Evolutionary conservation across 257 asterid genomes (phyloP), one percentile per base, ranked within the genome.

Genomic region (Solanum medicagineum): DNA sequence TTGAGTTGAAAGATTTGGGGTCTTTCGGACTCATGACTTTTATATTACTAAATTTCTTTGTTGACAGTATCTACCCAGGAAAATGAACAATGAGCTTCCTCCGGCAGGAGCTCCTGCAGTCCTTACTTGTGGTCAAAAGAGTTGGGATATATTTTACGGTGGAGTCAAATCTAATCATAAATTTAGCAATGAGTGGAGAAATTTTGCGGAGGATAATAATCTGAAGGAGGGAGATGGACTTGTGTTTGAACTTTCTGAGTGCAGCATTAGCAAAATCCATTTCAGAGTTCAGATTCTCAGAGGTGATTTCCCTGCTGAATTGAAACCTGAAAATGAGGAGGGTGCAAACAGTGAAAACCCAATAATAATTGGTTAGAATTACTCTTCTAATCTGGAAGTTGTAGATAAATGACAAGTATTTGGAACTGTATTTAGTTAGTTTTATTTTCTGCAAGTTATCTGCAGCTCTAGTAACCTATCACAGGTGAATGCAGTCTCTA

Each of bases 201-300:
- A 11, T 7, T 93, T 92, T 80, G 89, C 36, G 13, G 16, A 8
- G 3, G 92, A 88, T n/a, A 93, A 91, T 87, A 59, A 87, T 22
- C 88, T 93, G 40, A 70, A 87, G 75, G 9, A 44, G 5, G 93
- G 91, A 7, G 94, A 92, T 90, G 94, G 87, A 57, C 88, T 91
- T 86, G 90, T 92, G 29, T 93, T 93, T 59, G 95, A 93, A 84
- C 87, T 91, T 3, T 80, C 83, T 55, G 92, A 91, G 45, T 20
- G 75, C 59, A 85, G 82, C 81, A 0, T 1, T 7, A 13, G 14
- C 26, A 54, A 57, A 10, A 36, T 88, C 8, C 80, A 56, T 74
- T 88, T 89, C 69, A 89, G 83, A 69, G 95, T 90, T 56, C 86
- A 84, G 80, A 82, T 91, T 85, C 84, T 89, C 32, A 87, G 87